Evolutionary conservation across 768 basidiomycete species (phyloP).

Genomic region (Pisolithus albus): DNA sequence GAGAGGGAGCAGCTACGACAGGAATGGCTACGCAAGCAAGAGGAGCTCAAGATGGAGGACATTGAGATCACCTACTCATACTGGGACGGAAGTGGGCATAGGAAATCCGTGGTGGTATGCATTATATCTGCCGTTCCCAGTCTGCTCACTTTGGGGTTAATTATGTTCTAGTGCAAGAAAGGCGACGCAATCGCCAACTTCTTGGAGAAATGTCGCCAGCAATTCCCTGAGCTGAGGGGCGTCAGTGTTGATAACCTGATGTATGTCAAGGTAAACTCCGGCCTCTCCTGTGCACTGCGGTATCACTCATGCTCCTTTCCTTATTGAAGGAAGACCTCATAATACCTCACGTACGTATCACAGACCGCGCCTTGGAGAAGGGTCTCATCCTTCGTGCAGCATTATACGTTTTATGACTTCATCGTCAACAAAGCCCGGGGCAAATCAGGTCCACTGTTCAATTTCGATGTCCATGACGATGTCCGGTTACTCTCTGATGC

Average conservation of each 20-base stretch:
- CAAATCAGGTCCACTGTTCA: constrained; percentile 96
- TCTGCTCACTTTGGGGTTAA: background rate
- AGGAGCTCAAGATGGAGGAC: constrained; percentile 59
- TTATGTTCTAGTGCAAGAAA: constrained; percentile 77
- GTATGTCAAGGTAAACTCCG: constrained; percentile 81
- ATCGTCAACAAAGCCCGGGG: constrained; percentile 98
- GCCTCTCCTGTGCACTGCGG: background rate
- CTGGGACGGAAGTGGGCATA: constrained; percentile 98
- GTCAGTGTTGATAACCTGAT: constrained; percentile 94
- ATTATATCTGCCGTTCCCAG: background rate
- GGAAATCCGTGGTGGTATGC: constrained; percentile 78
- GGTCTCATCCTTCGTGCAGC: constrained; percentile 40
- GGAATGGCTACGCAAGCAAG: constrained; percentile 76
- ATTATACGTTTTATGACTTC: constrained; percentile 97
- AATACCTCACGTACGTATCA: constrained; percentile 76
- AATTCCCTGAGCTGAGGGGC: constrained; percentile 87
- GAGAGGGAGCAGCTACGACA: constrained; percentile 84
- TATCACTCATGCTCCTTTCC: constrained; percentile 4
- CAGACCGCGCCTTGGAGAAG: background rate
- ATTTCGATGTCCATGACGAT: constrained; percentile 99
- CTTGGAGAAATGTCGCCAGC: constrained; percentile 86
- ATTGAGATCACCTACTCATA: constrained; percentile 95
- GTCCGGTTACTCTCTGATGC: constrained; percentile 92
- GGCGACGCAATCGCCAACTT: constrained; percentile 85
- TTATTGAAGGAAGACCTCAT: constrained; percentile 83